Percentiles rank a stretch among this genome's conserved stretches.
Evolutionary conservation across 225 moss, liverwort and hornwort species (phyloP).

Genomic region (Thuidium tamariscinum): DNA sequence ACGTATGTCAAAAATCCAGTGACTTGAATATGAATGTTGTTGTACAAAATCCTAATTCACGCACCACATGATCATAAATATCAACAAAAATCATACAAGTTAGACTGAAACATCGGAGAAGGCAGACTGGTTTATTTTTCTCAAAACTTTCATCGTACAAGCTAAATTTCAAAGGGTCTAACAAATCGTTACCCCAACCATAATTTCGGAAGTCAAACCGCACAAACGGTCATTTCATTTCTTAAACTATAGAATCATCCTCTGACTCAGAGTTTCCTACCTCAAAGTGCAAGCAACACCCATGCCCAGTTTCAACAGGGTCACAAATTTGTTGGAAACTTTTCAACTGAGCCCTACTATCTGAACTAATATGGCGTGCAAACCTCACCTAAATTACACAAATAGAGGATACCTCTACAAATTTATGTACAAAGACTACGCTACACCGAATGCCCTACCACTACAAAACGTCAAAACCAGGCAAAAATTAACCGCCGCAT

Average conservation of each 20-base stretch:
- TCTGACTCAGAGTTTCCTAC: not conserved
- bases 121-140: not conserved
- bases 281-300: not conserved
- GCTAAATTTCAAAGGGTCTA: not conserved
- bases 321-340: not conserved
- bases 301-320: not conserved
- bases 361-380: not conserved
- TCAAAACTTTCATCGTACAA: not conserved
- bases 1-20: no score
- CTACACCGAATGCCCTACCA: not conserved
- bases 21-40: accelerated
- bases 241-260: not conserved
- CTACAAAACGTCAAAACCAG: not conserved
- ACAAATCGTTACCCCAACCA: not conserved
- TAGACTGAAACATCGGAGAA: accelerated
- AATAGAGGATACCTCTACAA: not conserved
- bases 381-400: not conserved
- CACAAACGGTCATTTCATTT: not conserved
- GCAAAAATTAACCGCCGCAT: conserved; percentile 18
- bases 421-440: not conserved
- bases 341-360: accelerated
- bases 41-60: not conserved
- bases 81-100: accelerated
- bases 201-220: not conserved
- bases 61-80: accelerated